Base-by-base conservation (phyloP, 495 filamentous ascomycete species). In the Thermochaetoides thermophila region DNA sequence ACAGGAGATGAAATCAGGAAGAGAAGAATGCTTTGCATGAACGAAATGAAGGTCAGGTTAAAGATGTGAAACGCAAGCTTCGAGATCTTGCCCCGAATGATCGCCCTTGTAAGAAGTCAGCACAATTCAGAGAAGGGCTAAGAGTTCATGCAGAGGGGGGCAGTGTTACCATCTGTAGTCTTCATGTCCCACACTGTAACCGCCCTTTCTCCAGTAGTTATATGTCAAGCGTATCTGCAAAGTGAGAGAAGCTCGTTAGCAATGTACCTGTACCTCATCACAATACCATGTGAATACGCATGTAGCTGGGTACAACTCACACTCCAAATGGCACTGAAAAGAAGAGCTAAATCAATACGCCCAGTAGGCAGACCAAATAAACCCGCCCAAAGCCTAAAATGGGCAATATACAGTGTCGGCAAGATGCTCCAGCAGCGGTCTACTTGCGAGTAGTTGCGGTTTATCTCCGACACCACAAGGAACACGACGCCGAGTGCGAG, bases 191-290 rank as follows among this genome's bases (percentile, higher is more conserved):
- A 83, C 65, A 16, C 61, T 56, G 52, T 96, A 99, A 12, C 91
- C 91, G 13, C 91, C 91, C 55, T 82, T 91, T 31, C 91, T 79
- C 80, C 81, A 94, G 55, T 93, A 99, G 58, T 99, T 99, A 69
- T 68, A 95, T 2, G 89, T 92, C 49, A 99, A 61, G 24, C 91
- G 79, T 9, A 13, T 23, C 41, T 44, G n/a, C 5, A 12, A 5
- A 6, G 15, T 12, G 16, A 9, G 16, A 13, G 31, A 31, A 62
- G 37, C 76, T 82, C 46, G 38, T 34, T 11, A 45, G 22, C 31
- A 3, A 6, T 31, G 13, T 18, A 29, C 30, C 4, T 16, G 7
- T 5, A 0, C 35, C n/a, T n/a, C n/a, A n/a, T 10, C 25, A 22
- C 3, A 15, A 7, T 5, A 5, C 19, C 12, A 7, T 13, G 8